Evolutionary conservation across 352 stramenopile genomes (phyloP).

Genomic region (Globisporangium mamillatum): DNA sequence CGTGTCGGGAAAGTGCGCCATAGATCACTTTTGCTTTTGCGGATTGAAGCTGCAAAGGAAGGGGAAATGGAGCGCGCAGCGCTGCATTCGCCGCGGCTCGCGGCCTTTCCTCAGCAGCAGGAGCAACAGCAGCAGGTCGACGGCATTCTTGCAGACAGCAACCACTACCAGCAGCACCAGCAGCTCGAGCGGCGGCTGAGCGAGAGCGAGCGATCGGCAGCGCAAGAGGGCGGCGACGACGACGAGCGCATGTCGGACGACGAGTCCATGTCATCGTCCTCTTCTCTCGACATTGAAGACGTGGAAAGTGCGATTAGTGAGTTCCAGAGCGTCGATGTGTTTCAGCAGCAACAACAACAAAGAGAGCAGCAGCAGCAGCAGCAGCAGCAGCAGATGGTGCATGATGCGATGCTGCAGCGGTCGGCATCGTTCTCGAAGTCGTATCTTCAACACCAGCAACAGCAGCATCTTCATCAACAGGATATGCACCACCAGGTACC

Average conservation of each 20-base stretch:
- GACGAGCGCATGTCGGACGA: constrained; percentile 60
- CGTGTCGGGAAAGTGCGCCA: neutral
- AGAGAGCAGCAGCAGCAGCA: constrained; percentile 2
- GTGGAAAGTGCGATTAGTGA: constrained; percentile 11
- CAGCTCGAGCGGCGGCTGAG: neutral
- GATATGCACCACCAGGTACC: neutral
- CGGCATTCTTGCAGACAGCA: neutral
- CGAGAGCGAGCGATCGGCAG: constrained; percentile 13
- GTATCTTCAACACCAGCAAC: constrained; percentile 7
- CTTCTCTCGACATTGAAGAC: constrained; percentile 37
- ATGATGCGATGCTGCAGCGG: neutral
- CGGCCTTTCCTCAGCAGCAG: neutral
- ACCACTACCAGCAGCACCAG: neutral
- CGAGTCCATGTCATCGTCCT: constrained; percentile 56
- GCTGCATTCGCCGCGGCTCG: neutral
- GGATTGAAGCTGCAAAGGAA: neutral
- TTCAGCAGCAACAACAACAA: neutral
- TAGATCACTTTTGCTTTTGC: neutral
- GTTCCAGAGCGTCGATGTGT: neutral
- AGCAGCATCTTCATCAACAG: neutral
- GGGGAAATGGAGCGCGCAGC: neutral
- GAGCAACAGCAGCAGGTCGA: neutral
- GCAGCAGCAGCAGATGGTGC: constrained; percentile 1
- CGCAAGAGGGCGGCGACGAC: constrained; percentile 17
- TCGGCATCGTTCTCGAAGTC: constrained; percentile 12